phyloP scores from a whole-genome alignment of 2,329 filamentous ascomycete species.

The Alternaria conjuncta region DNA sequence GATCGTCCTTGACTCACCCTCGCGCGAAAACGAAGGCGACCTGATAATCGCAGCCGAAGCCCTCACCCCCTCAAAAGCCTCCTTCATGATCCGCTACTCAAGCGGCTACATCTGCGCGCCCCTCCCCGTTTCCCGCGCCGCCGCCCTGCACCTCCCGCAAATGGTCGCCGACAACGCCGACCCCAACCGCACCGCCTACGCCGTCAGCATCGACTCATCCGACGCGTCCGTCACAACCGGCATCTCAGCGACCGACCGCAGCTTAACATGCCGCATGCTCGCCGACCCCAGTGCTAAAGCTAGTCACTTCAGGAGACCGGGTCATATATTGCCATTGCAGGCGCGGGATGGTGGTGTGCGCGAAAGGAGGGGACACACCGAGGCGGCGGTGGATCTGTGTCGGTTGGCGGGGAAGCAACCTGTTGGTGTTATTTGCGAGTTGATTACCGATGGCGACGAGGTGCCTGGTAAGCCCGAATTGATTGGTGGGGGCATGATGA shows the following conservation, averaged over 20 bases:
- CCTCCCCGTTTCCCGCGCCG: slow-evolving; percentile 71
- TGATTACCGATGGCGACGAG: slow-evolving; percentile 84
- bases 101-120: slow-evolving; percentile 92
- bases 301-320: slow-evolving; percentile 76
- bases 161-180: slow-evolving; percentile 84
- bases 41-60: slow-evolving; percentile 90
- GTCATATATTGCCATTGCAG: slow-evolving; percentile 87
- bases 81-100: slow-evolving; percentile 91
- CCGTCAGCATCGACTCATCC: slow-evolving; percentile 82
- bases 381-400: slow-evolving; percentile 92
- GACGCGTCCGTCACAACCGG: slow-evolving; percentile 75
- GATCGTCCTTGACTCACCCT: slow-evolving; percentile 89
- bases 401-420: slow-evolving; percentile 74
- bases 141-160: slow-evolving; percentile 77
- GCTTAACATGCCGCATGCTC: slow-evolving; percentile 78
- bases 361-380: slow-evolving; percentile 83
- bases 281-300: slow-evolving; percentile 66
- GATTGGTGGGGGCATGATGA: slow-evolving; percentile 82
- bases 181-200: slow-evolving; percentile 90
- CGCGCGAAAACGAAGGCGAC: slow-evolving; percentile 97
- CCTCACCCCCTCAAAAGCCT: slow-evolving; percentile 88
- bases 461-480: slow-evolving; percentile 71
- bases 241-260: slow-evolving; percentile 87
- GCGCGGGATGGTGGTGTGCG: slow-evolving; percentile 81
- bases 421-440: slow-evolving; percentile 86